Percentiles rank a stretch among this genome's conserved stretches.
phyloP scores from a whole-genome alignment of 805 yeast genomes.

The Isabelozyma rhagii region DNA sequence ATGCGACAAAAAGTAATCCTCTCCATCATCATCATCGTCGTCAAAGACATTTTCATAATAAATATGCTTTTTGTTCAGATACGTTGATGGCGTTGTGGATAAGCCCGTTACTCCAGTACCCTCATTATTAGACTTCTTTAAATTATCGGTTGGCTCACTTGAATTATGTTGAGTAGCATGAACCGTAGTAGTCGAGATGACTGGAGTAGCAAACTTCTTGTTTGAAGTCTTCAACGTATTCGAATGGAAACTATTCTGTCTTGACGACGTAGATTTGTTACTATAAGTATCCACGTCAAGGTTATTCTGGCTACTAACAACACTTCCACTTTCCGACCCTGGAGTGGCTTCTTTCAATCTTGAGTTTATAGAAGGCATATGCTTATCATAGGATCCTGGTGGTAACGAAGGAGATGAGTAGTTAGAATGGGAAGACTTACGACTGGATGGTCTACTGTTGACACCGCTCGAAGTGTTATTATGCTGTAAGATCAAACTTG shows the following conservation, averaged over 20 bases:
- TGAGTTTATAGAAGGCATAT: slow-evolving; percentile 31
- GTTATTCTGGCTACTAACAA: neutral
- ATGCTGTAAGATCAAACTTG: slow-evolving; percentile 41
- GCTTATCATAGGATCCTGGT: slow-evolving; percentile 24
- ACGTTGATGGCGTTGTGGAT: slow-evolving; percentile 34
- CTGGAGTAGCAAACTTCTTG: slow-evolving; percentile 18
- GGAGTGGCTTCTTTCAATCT: slow-evolving; percentile 22
- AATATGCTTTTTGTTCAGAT: slow-evolving; percentile 17
- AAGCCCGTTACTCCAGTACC: slow-evolving; percentile 22
- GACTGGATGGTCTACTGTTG: slow-evolving; percentile 19
- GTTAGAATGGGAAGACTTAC: slow-evolving; percentile 30
- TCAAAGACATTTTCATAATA: slow-evolving; percentile 41
- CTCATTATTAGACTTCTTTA: neutral
- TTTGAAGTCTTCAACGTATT: slow-evolving; percentile 11
- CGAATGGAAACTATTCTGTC: neutral
- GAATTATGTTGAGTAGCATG: slow-evolving; percentile 17
- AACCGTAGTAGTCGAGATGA: slow-evolving; percentile 19
- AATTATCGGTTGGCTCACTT: neutral
- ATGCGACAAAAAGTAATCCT: slow-evolving; percentile 11
- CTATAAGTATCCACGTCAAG: neutral
- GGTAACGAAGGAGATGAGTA: slow-evolving; percentile 16
- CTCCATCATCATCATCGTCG: slow-evolving; percentile 48
- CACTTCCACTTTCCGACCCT: slow-evolving; percentile 2
- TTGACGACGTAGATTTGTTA: neutral
- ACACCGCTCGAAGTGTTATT: slow-evolving; percentile 5